phyloP scores from a whole-genome alignment of 306 rosid species.

The Inga leiocalycina region DNA sequence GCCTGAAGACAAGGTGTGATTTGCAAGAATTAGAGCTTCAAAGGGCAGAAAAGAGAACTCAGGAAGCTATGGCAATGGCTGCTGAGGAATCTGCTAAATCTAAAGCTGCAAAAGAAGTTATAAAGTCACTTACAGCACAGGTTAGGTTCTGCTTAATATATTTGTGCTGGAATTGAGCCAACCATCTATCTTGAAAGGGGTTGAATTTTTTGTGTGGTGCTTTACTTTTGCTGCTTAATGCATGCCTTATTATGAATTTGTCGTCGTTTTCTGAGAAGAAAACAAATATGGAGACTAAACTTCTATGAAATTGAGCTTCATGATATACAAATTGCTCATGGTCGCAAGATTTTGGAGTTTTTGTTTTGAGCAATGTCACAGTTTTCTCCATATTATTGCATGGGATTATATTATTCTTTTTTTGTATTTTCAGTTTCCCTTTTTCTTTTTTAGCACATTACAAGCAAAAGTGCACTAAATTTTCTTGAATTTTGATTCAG shows the following conservation, averaged over 20 bases:
- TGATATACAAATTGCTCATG: neutral
- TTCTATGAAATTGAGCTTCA: constrained; percentile 10
- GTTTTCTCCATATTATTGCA: constrained; percentile 11
- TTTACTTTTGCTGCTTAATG: constrained; percentile 18
- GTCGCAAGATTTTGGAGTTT: constrained; percentile 6
- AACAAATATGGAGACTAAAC: neutral
- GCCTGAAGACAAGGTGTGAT: constrained; percentile 77
- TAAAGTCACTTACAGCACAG: constrained; percentile 91
- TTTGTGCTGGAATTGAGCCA: constrained; percentile 33
- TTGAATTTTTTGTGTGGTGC: constrained; percentile 16
- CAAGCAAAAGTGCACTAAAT: neutral
- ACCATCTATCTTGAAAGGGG: constrained; percentile 25
- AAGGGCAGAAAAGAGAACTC: constrained; percentile 74
- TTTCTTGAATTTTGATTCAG: neutral
- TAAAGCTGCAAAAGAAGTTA: constrained; percentile 92
- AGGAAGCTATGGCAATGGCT: constrained; percentile 78
- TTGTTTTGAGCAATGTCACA: neutral
- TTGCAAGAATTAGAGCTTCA: constrained; percentile 84
- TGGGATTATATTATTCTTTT: neutral
- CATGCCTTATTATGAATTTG: neutral
- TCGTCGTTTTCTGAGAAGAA: neutral
- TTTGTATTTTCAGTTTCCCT: neutral
- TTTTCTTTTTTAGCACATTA: neutral
- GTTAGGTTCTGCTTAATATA: constrained; percentile 45
- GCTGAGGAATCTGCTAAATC: constrained; percentile 87